Conservation (phyloP, 2,329 filamentous ascomycete species). For the Ophiostoma sp. region DNA sequence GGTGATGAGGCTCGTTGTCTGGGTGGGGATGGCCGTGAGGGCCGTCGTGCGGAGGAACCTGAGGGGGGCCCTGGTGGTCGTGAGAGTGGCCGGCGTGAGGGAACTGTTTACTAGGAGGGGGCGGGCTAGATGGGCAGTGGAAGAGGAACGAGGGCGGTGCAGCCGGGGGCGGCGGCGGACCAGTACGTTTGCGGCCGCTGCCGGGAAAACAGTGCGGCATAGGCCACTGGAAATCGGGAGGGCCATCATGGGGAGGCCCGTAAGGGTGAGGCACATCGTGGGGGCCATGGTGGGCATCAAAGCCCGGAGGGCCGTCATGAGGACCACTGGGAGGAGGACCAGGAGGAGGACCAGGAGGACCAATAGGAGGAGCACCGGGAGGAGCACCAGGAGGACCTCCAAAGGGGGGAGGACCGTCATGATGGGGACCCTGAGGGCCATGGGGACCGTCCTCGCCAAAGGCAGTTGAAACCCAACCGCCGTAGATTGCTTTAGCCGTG, state of each 20-base stretch:
- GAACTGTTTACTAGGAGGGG: not conserved
- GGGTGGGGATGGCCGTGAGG: not conserved
- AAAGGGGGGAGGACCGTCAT: not conserved
- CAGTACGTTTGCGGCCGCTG: constrained; percentile 1
- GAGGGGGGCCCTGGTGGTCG: not conserved
- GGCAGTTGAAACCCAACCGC: constrained; percentile 18
- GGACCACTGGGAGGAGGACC: no score
- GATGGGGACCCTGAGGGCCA: not conserved
- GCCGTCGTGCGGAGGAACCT: not conserved
- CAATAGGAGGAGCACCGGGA: not conserved
- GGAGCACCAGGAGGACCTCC: not conserved
- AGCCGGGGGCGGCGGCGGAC: constrained; percentile 16
- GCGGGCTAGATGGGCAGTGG: constrained; percentile 24
- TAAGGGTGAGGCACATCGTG: not conserved
- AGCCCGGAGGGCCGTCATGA: not conserved
- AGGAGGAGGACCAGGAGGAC: not conserved
- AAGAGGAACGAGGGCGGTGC: constrained; percentile 25
- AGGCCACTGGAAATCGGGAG: not conserved
- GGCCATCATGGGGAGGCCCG: not conserved
- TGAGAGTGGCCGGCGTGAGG: not conserved
- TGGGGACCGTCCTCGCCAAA: constrained; percentile 21
- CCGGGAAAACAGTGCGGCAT: constrained; percentile 15
- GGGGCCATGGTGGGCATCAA: not conserved
- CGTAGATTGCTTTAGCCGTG: constrained; percentile 34
- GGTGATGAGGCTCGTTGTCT: not conserved